Percentiles rank a stretch among this genome's conserved stretches.
Conservation (phyloP, 2,329 filamentous ascomycete genomes). For the Aspergillus pseudonomiae region DNA sequence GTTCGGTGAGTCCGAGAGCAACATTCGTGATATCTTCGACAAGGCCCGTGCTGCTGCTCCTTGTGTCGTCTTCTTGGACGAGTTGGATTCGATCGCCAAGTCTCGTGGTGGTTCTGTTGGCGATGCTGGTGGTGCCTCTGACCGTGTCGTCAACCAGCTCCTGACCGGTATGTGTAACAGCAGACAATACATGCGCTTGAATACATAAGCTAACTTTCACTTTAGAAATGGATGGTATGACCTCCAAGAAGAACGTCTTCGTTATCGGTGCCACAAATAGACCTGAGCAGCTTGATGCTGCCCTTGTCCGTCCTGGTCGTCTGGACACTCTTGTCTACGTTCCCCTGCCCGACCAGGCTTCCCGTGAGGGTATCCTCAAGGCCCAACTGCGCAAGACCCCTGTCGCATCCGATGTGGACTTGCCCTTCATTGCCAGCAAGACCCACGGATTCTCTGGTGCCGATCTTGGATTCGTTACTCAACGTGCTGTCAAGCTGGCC, state of each 20-base stretch:
- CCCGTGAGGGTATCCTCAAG: slow-evolving; percentile 85
- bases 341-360: slow-evolving; percentile 88
- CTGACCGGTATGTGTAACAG: slow-evolving; percentile 70
- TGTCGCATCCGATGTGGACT: slow-evolving; percentile 81
- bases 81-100: slow-evolving; percentile 98
- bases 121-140: slow-evolving; percentile 95
- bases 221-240: slow-evolving; percentile 98
- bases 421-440: slow-evolving; percentile 90
- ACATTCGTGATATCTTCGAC: slow-evolving; percentile 99
- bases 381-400: slow-evolving; percentile 99
- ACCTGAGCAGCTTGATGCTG: slow-evolving; percentile 97
- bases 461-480: slow-evolving; percentile 97
- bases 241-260: slow-evolving; percentile 99
- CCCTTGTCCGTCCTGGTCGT: slow-evolving; percentile 96
- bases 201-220: slow-evolving; percentile 43
- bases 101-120: slow-evolving; percentile 95
- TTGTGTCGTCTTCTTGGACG: slow-evolving; percentile 98
- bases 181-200: neutral
- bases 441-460: slow-evolving; percentile 99
- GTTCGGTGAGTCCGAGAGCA: slow-evolving; percentile 99
- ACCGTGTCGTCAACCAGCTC: slow-evolving; percentile 99
- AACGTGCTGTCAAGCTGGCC: slow-evolving; percentile 97
- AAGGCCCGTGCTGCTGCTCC: slow-evolving; percentile 97
- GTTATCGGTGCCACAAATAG: slow-evolving; percentile 98
- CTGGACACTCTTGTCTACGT: slow-evolving; percentile 98